phyloP scores from a whole-genome alignment of 495 filamentous ascomycete species.

The Annulohypoxylon stygium region DNA sequence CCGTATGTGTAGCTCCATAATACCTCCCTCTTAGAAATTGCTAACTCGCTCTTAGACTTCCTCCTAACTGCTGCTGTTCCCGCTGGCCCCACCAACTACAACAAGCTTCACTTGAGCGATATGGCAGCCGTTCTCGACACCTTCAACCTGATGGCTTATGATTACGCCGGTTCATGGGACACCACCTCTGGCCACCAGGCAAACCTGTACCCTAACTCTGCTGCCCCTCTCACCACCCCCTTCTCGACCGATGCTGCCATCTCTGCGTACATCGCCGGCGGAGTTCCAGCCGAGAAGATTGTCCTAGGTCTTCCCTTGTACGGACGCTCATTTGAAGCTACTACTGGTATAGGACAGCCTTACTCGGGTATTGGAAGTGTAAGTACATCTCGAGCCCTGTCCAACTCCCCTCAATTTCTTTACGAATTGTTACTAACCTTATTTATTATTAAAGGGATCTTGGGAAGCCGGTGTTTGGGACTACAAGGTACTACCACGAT shows the following conservation, averaged over 20 bases:
- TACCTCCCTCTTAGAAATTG: neutral
- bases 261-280: constrained; percentile 72
- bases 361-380: constrained; percentile 72
- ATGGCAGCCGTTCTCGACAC: constrained; percentile 83
- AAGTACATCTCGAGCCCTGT: neutral
- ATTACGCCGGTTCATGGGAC: constrained; percentile 79
- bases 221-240: constrained; percentile 68
- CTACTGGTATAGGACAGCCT: constrained; percentile 73
- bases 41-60: constrained; percentile 59
- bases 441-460: constrained; percentile 50
- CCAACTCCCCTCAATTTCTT: neutral
- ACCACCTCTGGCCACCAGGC: constrained; percentile 76
- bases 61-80: constrained; percentile 79
- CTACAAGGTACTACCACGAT: constrained; percentile 73
- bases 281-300: constrained; percentile 75
- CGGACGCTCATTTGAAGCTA: constrained; percentile 80
- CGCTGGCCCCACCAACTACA: constrained; percentile 73
- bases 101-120: constrained; percentile 70
- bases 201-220: constrained; percentile 72
- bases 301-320: constrained; percentile 90
- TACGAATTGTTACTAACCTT: too few relatives aligned
- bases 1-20: constrained; percentile 38
- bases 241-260: constrained; percentile 77
- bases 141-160: constrained; percentile 88
- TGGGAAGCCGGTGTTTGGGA: constrained; percentile 91